These are phyloP conservation scores for Zea mays DNA, from an alignment of 176 grass and related monocot species.

Conservation along the genomic window Zm-B73-REFERENCE-NAM-5.0 NC_050096.1:246377501-246378000, in stretches of 20 bases:
- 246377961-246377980: conserved; percentile 33
- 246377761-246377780: conserved; percentile 48
- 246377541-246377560: conserved; percentile 36
- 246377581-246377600: conserved; percentile 54
- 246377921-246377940: conserved; percentile 8
- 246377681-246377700: conserved; percentile 55
- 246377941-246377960: conserved; percentile 27
- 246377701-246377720: conserved; percentile 61
- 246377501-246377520: neutral
- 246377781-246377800: conserved; percentile 42
- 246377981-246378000: conserved; percentile 23
- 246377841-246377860: conserved; percentile 46
- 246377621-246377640: conserved; percentile 12
- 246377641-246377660: neutral
- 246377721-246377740: conserved; percentile 63
- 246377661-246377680: conserved; percentile 14
- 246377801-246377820: conserved; percentile 36
- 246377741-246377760: conserved; percentile 49
- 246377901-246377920: conserved; percentile 22
- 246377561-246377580: neutral
- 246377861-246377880: conserved; percentile 38
- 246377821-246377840: conserved; percentile 43
- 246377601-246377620: conserved; percentile 46
- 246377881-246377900: conserved; percentile 24
- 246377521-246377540: conserved; percentile 30